Conservation (phyloP, 2,329 filamentous ascomycete genomes). For the Talaromyces funiculosus region DNA sequence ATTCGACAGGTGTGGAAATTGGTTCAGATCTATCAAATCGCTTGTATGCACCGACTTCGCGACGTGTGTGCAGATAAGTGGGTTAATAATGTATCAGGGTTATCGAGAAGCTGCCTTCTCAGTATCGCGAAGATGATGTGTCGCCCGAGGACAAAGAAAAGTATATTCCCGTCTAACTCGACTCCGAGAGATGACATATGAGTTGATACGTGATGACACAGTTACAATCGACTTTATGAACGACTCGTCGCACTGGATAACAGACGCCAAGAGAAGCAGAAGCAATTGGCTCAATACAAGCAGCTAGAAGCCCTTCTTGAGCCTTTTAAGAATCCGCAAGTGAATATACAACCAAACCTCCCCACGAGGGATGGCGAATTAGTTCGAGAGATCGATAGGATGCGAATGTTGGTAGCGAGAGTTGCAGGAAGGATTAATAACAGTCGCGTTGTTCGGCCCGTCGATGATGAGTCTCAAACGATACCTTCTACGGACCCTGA, state of each 20-base stretch:
- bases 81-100: constrained; percentile 25
- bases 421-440: constrained; percentile 36
- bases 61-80: background rate
- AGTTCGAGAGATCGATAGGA: constrained; percentile 45
- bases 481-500: constrained; percentile 23
- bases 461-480: constrained; percentile 15
- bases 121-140: constrained; percentile 27
- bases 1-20: constrained; percentile 30
- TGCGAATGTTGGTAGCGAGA: constrained; percentile 43
- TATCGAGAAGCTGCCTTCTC: constrained; percentile 34
- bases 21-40: constrained; percentile 36
- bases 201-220: constrained; percentile 16
- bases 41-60: constrained; percentile 23
- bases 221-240: constrained; percentile 38
- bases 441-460: constrained; percentile 18
- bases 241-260: constrained; percentile 43
- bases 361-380: constrained; percentile 49
- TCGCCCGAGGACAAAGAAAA: constrained; percentile 28
- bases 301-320: constrained; percentile 43
- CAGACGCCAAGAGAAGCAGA: constrained; percentile 41
- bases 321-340: constrained; percentile 46
- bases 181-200: constrained; percentile 22
- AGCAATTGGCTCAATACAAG: constrained; percentile 43
- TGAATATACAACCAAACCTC: constrained; percentile 51
- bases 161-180: constrained; percentile 13